Evolutionary conservation across 1,139 yeast species (phyloP).

Genomic region (Saccharomyces uvarum): DNA sequence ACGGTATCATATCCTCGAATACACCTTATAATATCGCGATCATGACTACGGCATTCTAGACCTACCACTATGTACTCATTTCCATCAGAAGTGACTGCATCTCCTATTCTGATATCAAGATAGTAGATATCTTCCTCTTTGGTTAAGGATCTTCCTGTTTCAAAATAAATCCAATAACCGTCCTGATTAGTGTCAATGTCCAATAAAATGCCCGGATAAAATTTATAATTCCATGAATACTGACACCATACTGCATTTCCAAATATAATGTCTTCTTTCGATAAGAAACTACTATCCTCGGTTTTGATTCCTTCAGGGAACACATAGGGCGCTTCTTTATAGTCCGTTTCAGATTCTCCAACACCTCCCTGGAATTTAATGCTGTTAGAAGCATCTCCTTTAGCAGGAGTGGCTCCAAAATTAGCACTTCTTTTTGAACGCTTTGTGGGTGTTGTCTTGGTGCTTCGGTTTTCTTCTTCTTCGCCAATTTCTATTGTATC

Average conservation of each 20-base stretch:
- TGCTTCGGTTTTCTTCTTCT: not conserved
- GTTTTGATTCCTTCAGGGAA: conserved; percentile 12
- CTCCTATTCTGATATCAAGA: conserved; percentile 40
- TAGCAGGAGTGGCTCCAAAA: not conserved
- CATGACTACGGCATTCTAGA: conserved; percentile 30
- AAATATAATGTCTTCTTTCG: conserved; percentile 26
- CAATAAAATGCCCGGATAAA: conserved; percentile 32
- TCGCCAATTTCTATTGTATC: conserved; percentile 1
- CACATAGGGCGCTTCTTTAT: not conserved
- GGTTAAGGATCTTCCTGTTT: conserved; percentile 14
- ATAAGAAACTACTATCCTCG: conserved; percentile 15
- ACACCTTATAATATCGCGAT: conserved; percentile 36
- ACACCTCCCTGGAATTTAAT: not conserved
- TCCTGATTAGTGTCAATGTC: conserved; percentile 16
- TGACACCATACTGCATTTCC: conserved; percentile 33
- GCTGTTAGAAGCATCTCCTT: not conserved
- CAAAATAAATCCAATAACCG: conserved; percentile 22
- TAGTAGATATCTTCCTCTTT: conserved; percentile 25
- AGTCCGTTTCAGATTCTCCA: not conserved
- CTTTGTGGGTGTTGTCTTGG: not conserved
- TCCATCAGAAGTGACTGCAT: conserved; percentile 30
- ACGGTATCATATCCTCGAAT: conserved; percentile 53
- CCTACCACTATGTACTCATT: conserved; percentile 42
- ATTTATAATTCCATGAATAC: conserved; percentile 27
- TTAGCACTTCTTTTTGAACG: not conserved